Evolutionary conservation across 192 early-diverging fungal genomes (phyloP).

Genomic region (Gaertneriomyces semiglobifer): DNA sequence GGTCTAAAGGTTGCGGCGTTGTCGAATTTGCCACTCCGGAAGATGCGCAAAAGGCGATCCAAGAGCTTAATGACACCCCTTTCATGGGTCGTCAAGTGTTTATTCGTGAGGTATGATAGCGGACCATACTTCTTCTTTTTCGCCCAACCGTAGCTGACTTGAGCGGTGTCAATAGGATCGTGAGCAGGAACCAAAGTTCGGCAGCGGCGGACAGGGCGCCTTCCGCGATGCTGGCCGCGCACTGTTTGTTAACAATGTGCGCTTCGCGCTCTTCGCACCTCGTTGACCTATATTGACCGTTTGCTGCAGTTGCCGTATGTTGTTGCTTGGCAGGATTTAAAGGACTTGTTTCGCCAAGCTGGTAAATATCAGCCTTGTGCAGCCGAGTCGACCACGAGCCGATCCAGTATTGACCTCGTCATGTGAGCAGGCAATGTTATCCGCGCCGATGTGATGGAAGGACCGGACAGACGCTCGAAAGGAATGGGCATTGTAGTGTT

Average conservation of each 20-base stretch:
- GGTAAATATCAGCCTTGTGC: constrained; percentile 27
- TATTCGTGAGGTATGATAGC: constrained; percentile 62
- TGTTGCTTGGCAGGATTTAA: constrained; percentile 82
- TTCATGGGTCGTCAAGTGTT: constrained; percentile 73
- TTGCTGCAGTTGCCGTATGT: constrained; percentile 65
- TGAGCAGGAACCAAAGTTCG: constrained; percentile 50
- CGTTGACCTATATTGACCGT: not conserved
- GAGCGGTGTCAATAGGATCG: constrained; percentile 49
- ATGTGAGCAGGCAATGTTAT: constrained; percentile 55
- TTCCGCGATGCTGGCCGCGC: constrained; percentile 13
- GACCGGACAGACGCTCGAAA: constrained; percentile 61
- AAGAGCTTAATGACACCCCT: constrained; percentile 59
- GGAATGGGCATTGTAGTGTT: constrained; percentile 74
- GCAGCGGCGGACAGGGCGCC: constrained; percentile 15
- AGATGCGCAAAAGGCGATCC: constrained; percentile 73
- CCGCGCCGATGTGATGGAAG: constrained; percentile 66
- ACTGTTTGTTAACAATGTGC: constrained; percentile 30
- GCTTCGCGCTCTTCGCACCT: not conserved
- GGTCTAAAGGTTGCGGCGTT: constrained; percentile 70
- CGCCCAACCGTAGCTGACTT: no score
- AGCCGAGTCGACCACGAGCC: no score
- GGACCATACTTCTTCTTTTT: not conserved
- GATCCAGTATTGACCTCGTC: not conserved
- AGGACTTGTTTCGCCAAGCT: constrained; percentile 76
- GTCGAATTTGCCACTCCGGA: constrained; percentile 74